Percentiles rank a stretch among this genome's conserved stretches.
Evolutionary conservation across 208 protist species (phyloP).

Genomic region (Plasmodiophora brassicae): DNA sequence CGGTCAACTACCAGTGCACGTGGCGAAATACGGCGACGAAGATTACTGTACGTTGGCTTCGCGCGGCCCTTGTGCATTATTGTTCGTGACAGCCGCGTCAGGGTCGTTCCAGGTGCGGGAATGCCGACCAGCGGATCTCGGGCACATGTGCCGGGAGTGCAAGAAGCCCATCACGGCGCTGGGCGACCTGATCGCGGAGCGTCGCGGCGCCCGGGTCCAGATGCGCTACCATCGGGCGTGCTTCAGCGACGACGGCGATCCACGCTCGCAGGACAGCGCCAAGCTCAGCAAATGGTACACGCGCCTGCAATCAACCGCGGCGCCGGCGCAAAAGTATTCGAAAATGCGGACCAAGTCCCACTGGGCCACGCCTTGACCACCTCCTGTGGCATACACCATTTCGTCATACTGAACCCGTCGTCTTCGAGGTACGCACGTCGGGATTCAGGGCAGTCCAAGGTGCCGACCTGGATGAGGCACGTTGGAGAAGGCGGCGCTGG

Average conservation of each 20-base stretch:
- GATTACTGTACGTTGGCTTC: not conserved
- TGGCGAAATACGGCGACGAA: not conserved
- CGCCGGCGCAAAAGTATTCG: not conserved
- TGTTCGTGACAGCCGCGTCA: not conserved
- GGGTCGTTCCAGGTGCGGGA: not conserved
- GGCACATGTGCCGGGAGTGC: conserved; percentile 1
- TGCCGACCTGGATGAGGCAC: no score
- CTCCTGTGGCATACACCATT: no score
- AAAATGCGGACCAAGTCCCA: conserved; percentile 6
- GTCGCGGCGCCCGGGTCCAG: conserved; percentile 13
- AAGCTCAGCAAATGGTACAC: not conserved
- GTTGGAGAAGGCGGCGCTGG: no score
- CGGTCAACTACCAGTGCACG: no score
- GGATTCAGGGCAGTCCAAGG: no score
- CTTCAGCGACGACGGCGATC: not conserved
- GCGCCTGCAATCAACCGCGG: not conserved
- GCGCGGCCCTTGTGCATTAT: not conserved
- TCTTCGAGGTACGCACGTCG: no score
- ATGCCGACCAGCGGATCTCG: not conserved
- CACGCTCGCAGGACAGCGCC: not conserved
- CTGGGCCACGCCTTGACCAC: no score
- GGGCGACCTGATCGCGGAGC: not conserved
- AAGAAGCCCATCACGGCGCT: not conserved
- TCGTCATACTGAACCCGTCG: no score
- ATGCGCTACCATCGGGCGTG: not conserved